These are phyloP conservation scores for Lophiostoma macrostomum DNA, from an alignment of 495 filamentous ascomycete genomes.

Conservation along the genomic window DNA sequence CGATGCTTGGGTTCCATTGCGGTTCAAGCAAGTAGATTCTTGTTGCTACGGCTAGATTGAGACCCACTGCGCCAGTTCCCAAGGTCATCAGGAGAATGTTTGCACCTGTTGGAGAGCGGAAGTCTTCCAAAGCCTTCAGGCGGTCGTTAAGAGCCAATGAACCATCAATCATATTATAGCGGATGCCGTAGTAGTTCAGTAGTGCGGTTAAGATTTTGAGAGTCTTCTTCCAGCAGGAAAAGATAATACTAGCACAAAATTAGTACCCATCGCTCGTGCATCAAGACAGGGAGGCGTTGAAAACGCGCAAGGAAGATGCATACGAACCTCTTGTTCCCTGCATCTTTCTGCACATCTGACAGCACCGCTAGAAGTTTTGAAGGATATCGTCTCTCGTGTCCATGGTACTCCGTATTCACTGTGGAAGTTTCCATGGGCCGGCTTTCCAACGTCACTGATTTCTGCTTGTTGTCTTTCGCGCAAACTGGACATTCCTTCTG, in stretches of 20 bases:
- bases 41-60: too few species aligned
- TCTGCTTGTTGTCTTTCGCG: too few species aligned
- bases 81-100: conserved; percentile 10
- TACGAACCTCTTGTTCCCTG: too few species aligned
- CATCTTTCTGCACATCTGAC: too few species aligned
- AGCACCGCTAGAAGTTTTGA: background rate
- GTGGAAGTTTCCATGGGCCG: too few species aligned
- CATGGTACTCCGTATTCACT: too few species aligned
- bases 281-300: too few species aligned
- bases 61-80: conserved; percentile 11
- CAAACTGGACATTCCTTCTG: background rate
- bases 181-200: background rate
- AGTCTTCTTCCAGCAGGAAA: conserved; percentile 16
- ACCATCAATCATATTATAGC: background rate
- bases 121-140: background rate
- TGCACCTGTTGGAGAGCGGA: background rate
- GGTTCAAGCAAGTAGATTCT: too few species aligned
- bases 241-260: conserved; percentile 3
- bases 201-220: background rate
- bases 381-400: background rate
- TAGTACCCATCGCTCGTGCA: background rate
- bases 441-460: too few species aligned
- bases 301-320: too few species aligned
- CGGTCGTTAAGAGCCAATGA: background rate
- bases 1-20: too few species aligned